Evolutionary conservation across 768 basidiomycete species (phyloP), one percentile per base, ranked within the genome.

Genomic region (Neoboletus subvelutipes): DNA sequence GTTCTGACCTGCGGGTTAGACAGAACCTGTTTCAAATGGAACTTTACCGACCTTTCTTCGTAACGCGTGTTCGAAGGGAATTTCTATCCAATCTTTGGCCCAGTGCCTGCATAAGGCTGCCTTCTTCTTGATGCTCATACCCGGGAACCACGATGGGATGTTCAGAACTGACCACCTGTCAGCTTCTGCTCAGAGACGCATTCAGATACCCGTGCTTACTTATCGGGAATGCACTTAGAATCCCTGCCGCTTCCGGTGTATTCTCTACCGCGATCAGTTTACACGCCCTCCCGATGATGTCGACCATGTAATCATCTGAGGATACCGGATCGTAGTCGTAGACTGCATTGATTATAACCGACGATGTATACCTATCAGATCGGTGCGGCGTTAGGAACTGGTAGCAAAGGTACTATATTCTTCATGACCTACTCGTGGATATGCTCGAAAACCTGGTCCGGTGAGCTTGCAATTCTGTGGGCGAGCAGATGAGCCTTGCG

Each of bases 51-150:
- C 75, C 64, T 72, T 67, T 42, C 62, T 55, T 41, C 47, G 47
- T 61, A 72, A 62, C 17, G 68, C 67, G 37, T 63, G 64, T 9
- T 64, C 56, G 42, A 70, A 73, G 4, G 75, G 72, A 36, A 49
- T 52, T 48, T 66, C 66, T 64, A 36, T 41, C 63, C 53, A 67
- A 10, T 56, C 54, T 22, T 22, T 55, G 10, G 26, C 37, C 56
- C 53, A 55, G 18, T 51, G 13, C 42, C 49, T 63, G 29, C 41
- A 45, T 11, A 52, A 20, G 2, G 47, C 52, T 8, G 57, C 59
- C 18, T 52, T 56, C 34, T 20, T 50, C 41, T 66, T 67, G 34
- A 67, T 50, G 5, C n/a, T 17, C 61, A 60, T 64, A 17, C 56
- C 59, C 5, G 59, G 61, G 26, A 64, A 51, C 61, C 67, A 67